Base-by-base conservation (phyloP, 441 rosid genomes). In the Corymbia calophylla region DNA sequence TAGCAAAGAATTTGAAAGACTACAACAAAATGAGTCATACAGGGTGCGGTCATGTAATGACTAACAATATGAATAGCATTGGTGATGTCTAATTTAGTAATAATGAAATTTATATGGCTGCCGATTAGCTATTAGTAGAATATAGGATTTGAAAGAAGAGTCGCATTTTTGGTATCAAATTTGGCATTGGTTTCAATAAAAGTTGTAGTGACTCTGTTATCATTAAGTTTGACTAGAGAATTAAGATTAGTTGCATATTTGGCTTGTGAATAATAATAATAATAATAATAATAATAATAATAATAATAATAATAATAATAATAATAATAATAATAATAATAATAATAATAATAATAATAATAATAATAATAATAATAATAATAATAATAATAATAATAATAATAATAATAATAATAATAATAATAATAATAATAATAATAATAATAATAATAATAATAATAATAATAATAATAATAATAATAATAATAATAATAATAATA, bases 241-340 rank as follows among this genome's bases (percentile, higher is more conserved):
- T 11, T 27, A 23, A 39, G 29, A 77, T 21, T 3, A 23, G 6
- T 44, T 17, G 5, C 9, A 77, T 77, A 77, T 77, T 77, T 77
- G 23, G 4, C 51, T 44, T 39, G 2, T 77, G 51, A 44, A 77
- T 44, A 5, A 77, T 12, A 77, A 70, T 77, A 73, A 77, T 9
- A 0, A 44, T 77, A 73, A 77, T 9, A 0, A 39, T 35, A 5
- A n/a, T n/a, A n/a, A n/a, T n/a, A n/a, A n/a, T n/a, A n/a, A n/a
- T n/a, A n/a, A n/a, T n/a, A n/a, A n/a, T n/a, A n/a, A n/a, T n/a
- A n/a, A n/a, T n/a, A n/a, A n/a, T n/a, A n/a, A n/a, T n/a, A n/a
- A n/a, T n/a, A n/a, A n/a, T n/a, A n/a, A n/a, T n/a, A n/a, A n/a
- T n/a, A n/a, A n/a, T n/a, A n/a, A n/a, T n/a, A n/a, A n/a, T n/a